phyloP scores from a whole-genome alignment of 2,329 filamentous ascomycete species.

The Tolypocladium sp. region DNA sequence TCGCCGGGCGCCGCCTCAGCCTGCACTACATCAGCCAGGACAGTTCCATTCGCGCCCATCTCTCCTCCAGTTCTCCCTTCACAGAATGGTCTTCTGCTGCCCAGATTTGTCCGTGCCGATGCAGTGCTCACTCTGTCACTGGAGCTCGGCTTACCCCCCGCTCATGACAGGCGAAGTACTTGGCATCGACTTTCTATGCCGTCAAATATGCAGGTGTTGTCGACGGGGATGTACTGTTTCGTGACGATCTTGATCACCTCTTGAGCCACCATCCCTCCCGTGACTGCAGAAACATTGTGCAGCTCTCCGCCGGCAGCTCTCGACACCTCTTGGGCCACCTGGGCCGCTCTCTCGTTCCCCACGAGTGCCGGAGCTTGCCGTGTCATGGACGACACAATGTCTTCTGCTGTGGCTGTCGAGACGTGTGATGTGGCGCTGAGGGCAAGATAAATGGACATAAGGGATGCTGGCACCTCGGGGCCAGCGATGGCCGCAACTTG shows the following conservation, averaged over 20 bases:
- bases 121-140: not conserved
- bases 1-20: not conserved
- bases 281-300: constrained; percentile 83
- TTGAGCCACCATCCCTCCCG: constrained; percentile 90
- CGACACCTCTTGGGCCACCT: constrained; percentile 57
- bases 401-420: constrained; percentile 33
- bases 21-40: not conserved
- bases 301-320: constrained; percentile 77
- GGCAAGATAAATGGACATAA: constrained; percentile 62
- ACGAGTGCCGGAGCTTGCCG: constrained; percentile 37
- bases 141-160: not conserved
- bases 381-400: constrained; percentile 41
- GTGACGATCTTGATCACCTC: constrained; percentile 88
- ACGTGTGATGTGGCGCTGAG: constrained; percentile 44
- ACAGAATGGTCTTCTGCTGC: not conserved
- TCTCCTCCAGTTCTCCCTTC: not conserved
- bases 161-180: constrained; percentile 39
- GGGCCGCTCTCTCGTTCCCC: constrained; percentile 37
- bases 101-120: not conserved
- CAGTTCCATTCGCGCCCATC: not conserved
- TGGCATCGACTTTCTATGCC: constrained; percentile 55
- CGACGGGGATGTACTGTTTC: constrained; percentile 62
- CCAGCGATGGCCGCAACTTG: constrained; percentile 37
- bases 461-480: constrained; percentile 43
- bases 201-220: constrained; percentile 64